Percentiles rank a stretch among this genome's conserved stretches.
These are phyloP conservation scores for Apiosordaria backusii DNA, from an alignment of 495 filamentous ascomycete genomes.

Conservation along the genomic window DNA sequence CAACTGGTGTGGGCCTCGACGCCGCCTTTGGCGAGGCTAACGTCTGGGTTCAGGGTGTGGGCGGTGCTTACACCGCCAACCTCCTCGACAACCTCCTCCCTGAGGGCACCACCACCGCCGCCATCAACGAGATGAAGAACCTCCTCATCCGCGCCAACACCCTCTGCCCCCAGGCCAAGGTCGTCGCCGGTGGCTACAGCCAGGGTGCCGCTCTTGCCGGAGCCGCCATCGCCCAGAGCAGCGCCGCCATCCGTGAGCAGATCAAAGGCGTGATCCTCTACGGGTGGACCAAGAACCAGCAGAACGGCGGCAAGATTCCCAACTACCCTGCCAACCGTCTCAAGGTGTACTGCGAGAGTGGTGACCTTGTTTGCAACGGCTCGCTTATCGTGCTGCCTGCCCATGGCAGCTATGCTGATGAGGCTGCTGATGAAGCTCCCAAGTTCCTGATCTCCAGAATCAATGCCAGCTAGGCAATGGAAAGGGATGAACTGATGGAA, in stretches of 20 bases:
- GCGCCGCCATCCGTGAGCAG: constrained; percentile 40
- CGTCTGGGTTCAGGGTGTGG: constrained; percentile 39
- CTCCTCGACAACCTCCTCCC: constrained; percentile 35
- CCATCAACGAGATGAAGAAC: constrained; percentile 34
- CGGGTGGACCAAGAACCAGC: constrained; percentile 55
- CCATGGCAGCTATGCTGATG: constrained; percentile 16
- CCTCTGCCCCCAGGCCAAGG: constrained; percentile 36
- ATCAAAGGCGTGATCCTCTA: constrained; percentile 55
- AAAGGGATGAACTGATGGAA: background rate
- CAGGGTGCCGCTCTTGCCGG: constrained; percentile 57
- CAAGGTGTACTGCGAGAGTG: constrained; percentile 50
- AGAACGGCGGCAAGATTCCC: constrained; percentile 45
- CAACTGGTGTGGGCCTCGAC: constrained; percentile 31
- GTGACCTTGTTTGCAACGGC: constrained; percentile 52
- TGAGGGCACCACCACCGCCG: constrained; percentile 34
- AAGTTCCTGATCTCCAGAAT: constrained; percentile 21
- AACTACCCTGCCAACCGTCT: constrained; percentile 44
- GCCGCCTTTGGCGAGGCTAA: constrained; percentile 22
- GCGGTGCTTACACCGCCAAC: constrained; percentile 33
- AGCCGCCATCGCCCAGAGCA: constrained; percentile 43
- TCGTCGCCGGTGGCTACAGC: constrained; percentile 42
- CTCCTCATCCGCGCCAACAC: constrained; percentile 33
- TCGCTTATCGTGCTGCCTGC: constrained; percentile 41
- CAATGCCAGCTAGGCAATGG: constrained; percentile 3
- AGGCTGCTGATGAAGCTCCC: constrained; percentile 17